Evolutionary conservation across 176 grass and related monocot genomes (phyloP), one percentile per base, ranked within the genome.

Genomic region (Avena eriantha): DNA sequence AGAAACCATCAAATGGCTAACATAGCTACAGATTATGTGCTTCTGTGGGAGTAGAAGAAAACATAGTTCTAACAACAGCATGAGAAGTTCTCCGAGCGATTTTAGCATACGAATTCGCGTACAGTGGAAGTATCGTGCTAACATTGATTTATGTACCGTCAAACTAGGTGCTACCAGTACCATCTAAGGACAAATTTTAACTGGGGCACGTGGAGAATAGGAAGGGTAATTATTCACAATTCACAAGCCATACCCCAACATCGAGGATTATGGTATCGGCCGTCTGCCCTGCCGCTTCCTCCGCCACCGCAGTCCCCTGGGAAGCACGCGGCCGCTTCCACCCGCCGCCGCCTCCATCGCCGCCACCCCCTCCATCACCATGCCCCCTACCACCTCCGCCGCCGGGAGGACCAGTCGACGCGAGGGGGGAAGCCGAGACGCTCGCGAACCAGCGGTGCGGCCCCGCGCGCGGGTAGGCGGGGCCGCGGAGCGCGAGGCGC

Each of bases 181-280:
- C 7, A 86, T 23, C 33, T 69, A 80, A 46, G 58, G 9, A 46
- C 0, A 69, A 76, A 53, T 69, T 80, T 67, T 41, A 23, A 16
- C 35, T 80, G 26, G 3, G 41, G 29, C 13, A 35, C 22, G 2
- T 49, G 56, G 36, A 59, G 56, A 24, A 24, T 24, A 13, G 2
- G 8, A 69, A 5, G 39, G 17, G 59, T 23, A 36, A 72, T 8
- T 57, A 73, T 69, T 69, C 29, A 36, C 26, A 34, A 9, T 56
- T 76, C 23, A 29, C 7, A 29, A 54, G 4, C 19, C 86, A 88
- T 91, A 98, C 97, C 79, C 94, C 94, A 88, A 96, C 97, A 53
- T 98, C 97, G 54, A 98, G 92, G 16, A 98, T 71, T 81, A 96
- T 96, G 73, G 91, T 92, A 73, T 98, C 94, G 24, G 90, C 83